phyloP scores from a whole-genome alignment of 2,329 filamentous ascomycete genomes.

The Diplocarpon mali region DNA sequence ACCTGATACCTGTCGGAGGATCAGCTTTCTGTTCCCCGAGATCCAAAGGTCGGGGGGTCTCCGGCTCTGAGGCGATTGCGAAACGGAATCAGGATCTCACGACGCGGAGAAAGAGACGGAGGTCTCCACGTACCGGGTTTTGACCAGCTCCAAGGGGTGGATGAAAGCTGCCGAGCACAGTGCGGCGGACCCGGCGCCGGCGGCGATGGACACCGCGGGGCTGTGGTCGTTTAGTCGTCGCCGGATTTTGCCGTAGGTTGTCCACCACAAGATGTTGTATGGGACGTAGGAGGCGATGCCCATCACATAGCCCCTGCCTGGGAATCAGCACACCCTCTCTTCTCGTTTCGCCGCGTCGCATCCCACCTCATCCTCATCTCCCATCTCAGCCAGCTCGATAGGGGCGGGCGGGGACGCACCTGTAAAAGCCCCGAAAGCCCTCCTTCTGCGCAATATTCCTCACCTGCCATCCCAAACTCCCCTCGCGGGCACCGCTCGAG shows the following conservation, averaged over 20 bases:
- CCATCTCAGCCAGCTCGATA: neutral
- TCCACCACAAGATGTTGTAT: conserved; percentile 17
- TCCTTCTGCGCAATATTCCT: conserved; percentile 14
- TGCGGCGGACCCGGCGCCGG: conserved; percentile 10
- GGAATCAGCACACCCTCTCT: neutral
- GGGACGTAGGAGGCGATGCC: conserved; percentile 15
- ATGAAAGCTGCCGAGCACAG: conserved; percentile 11
- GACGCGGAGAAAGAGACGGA: too few relatives aligned
- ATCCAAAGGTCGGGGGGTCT: too few relatives aligned
- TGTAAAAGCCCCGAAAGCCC: conserved; percentile 14
- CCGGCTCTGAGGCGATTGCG: too few relatives aligned
- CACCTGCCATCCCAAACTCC: conserved; percentile 13
- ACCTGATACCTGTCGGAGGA: conserved; percentile 10
- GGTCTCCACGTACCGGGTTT: conserved; percentile 7
- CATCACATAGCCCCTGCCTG: conserved; percentile 9
- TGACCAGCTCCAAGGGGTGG: conserved; percentile 16
- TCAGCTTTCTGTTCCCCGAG: too few relatives aligned
- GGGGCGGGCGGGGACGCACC: neutral
- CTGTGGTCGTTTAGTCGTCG: conserved; percentile 10
- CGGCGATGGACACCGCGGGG: conserved; percentile 4
- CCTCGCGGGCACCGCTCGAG: conserved; percentile 9
- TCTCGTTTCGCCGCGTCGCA: neutral
- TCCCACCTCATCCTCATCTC: neutral
- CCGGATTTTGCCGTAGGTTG: conserved; percentile 15
- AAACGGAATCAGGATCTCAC: too few relatives aligned